Base-by-base conservation (phyloP, 2,329 filamentous ascomycete species). In the Hirsutella rhossiliensis region DNA sequence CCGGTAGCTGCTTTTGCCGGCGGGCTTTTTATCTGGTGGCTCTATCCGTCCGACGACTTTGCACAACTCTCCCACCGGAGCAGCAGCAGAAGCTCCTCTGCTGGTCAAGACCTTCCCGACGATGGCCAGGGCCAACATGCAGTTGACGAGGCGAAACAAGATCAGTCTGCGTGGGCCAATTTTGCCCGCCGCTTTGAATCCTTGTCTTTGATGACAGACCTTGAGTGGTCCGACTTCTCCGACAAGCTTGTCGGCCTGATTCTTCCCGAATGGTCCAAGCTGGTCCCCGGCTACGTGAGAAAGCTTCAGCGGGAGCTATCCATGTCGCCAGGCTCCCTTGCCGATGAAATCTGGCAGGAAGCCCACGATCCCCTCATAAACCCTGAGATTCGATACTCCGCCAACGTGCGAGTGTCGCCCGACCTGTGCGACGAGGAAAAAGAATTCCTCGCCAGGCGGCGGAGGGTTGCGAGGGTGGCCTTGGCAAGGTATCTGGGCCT, bases 271-370 rank as follows among this genome's bases (percentile, higher is more conserved):
- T 97, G 90, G 90, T 80, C 84, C 30, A 82, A 79, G 50, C 60
- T 78, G 37, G 67, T 96, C 17, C 89, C 89, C 1, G 80, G 71
- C 3, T 87, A 86, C 44, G 68, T 94, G 44, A 74, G 77, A 47
- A 96, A 95, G 61, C 73, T 97, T 30, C 88, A 95, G 59, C 77
- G 78, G 19, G 90, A 97, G 63, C 71, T 96, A 15, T 92, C 87
- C 30, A 83, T 92, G 78, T 78, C 83, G 0, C 85, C 87, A 0
- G 90, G 88, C 1, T 94, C 88, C 1, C 68, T 98, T 37, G 87
- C 90, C 12, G 84, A 94, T 56, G 86, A 96, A 52, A 92, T 98
- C 46, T 97, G 92, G 92, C 71, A 73, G 50, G 90, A 97, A 55
- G 87, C 92, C 1, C 84, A 88, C 46, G 86, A 97, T 57, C 79